Evolutionary conservation across 768 basidiomycete genomes (phyloP).

Genomic region (Piloderma croceum): DNA sequence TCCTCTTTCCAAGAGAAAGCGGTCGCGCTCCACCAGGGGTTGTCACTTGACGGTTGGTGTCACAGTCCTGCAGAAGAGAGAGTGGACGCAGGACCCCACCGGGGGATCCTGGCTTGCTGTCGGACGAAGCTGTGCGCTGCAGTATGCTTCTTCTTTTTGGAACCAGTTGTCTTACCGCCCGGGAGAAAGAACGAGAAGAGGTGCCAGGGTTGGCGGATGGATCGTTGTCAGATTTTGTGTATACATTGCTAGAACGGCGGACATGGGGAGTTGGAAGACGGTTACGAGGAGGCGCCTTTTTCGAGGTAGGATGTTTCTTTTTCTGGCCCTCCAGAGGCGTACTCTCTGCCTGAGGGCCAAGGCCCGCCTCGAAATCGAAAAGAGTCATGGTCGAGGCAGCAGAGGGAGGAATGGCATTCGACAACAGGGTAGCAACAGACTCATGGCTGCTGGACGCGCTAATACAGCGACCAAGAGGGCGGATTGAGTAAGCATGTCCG

Average conservation of each 20-base stretch:
- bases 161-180: constrained; percentile 47
- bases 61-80: constrained; percentile 57
- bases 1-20: constrained; percentile 53
- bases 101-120: constrained; percentile 33
- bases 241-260: constrained; percentile 57
- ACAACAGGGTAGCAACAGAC: constrained; percentile 41
- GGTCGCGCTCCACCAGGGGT: constrained; percentile 41
- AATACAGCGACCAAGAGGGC: constrained; percentile 41
- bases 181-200: constrained; percentile 43
- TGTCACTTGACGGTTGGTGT: constrained; percentile 30
- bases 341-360: constrained; percentile 54
- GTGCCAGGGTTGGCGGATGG: constrained; percentile 21
- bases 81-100: constrained; percentile 53
- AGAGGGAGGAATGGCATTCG: constrained; percentile 38
- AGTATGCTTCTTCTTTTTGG: constrained; percentile 46
- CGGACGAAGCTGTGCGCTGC: constrained; percentile 29
- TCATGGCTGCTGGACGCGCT: constrained; percentile 52
- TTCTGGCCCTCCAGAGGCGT: constrained; percentile 52
- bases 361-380: constrained; percentile 38
- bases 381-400: constrained; percentile 58
- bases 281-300: constrained; percentile 17
- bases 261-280: constrained; percentile 17
- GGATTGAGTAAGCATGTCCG: constrained; percentile 37
- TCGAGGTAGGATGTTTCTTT: constrained; percentile 23
- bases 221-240: constrained; percentile 54